Percentiles rank a stretch among this genome's conserved stretches.
These are phyloP conservation scores for Chamaecyparis obtusa DNA, from an alignment of 75 land plant genomes.

Conservation along the genomic window DNA sequence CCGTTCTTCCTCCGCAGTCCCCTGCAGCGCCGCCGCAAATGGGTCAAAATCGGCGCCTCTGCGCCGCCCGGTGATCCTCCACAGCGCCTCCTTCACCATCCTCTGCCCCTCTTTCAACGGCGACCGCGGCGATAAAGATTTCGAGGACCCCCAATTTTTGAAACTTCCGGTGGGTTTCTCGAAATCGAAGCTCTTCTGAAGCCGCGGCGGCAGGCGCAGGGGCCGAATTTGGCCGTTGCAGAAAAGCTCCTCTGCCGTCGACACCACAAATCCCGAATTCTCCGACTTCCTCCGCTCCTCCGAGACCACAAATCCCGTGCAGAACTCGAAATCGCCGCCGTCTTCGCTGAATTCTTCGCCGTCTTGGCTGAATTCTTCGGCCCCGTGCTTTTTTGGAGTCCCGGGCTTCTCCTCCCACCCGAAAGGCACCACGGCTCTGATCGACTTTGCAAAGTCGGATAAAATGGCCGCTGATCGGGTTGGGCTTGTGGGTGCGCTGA, in stretches of 20 bases:
- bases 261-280: not conserved
- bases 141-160: not conserved
- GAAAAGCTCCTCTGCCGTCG: conserved; percentile 59
- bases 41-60: conserved; percentile 15
- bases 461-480: conserved; percentile 19
- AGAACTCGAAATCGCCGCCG: conserved; percentile 50
- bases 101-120: not conserved
- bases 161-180: not conserved
- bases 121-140: not conserved
- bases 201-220: conserved; percentile 30
- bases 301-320: conserved; percentile 27
- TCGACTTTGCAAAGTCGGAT: conserved; percentile 5
- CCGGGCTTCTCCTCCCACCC: conserved; percentile 74
- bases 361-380: not conserved
- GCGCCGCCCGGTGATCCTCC: not conserved
- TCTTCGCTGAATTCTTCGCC: conserved; percentile 8
- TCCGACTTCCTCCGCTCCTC: not conserved
- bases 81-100: not conserved
- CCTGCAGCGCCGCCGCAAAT: conserved; percentile 14
- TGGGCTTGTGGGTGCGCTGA: conserved; percentile 63
- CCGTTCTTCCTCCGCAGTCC: conserved; percentile 1
- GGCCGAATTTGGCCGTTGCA: conserved; percentile 55
- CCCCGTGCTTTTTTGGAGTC: conserved; percentile 29
- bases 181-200: conserved; percentile 1
- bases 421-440: conserved; percentile 52